Base-by-base conservation (phyloP, 1,284 basidiomycete species). In the Golubevia sp. region DNA sequence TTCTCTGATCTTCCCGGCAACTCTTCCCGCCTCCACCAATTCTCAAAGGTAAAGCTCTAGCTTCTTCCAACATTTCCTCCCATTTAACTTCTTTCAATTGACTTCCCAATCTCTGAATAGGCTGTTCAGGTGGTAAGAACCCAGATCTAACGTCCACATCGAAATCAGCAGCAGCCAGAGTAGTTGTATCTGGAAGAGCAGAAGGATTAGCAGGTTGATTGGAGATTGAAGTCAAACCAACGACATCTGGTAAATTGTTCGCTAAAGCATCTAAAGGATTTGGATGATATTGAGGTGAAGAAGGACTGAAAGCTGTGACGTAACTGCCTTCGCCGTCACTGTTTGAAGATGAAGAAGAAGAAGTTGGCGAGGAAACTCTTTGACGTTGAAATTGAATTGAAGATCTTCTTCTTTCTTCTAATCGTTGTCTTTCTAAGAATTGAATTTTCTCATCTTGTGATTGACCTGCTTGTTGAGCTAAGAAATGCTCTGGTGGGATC, bases 91-190 rank as follows among this genome's bases (percentile, higher is more conserved):
- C 72, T 55, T 67, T 62, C 24, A 44, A 56, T 11, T 48, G n/a
- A 1, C 58, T 66, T 2, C 6, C 24, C 15, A 81, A 67, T 11
- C 73, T 71, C 27, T 20, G 56, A 4, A 81, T 54, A 30, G 78
- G 78, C 13, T 66, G 58, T 59, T 81, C 71, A 13, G 78, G 78
- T 2, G 78, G 78, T 23, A 79, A 56, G 61, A 81, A 81, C 20
- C 78, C 78, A 26, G 75, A 76, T 5, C 75, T 73, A 4, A 81
- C 78, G 30, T 81, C 78, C 21, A 81, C 61, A 52, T 81, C 78
- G 57, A 79, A 81, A 52, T 81, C 78, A 51, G 78, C 78, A 6
- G 73, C 78, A 15, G 78, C 78, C 2, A 81, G 65, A 0, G 78
- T 77, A 11, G 75, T 73, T 0, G 75, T 81, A 59, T 81, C 78